These are phyloP conservation scores for Monosporascus ibericus DNA, from an alignment of 2,329 filamentous ascomycete species.

Conservation along the genomic window DNA sequence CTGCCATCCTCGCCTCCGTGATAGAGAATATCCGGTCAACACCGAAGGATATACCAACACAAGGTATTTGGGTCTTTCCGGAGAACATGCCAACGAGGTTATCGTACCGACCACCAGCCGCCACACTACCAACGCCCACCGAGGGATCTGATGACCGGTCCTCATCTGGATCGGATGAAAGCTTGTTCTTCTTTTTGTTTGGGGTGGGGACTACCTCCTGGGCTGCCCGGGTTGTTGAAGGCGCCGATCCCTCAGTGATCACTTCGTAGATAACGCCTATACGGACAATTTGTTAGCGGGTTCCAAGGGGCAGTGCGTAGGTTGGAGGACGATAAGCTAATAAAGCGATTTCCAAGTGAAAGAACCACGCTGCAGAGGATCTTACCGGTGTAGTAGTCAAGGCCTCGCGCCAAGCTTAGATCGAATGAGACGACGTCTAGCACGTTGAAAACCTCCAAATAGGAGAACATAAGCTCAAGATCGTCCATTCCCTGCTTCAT, in stretches of 20 bases:
- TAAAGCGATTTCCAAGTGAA: too few relatives aligned
- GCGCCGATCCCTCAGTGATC: conserved; percentile 63
- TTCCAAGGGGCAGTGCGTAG: too few relatives aligned
- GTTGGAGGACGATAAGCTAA: too few relatives aligned
- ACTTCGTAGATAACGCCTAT: conserved; percentile 65
- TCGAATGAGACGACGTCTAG: conserved; percentile 65
- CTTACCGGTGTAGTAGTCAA: conserved; percentile 62
- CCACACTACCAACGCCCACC: conserved; percentile 67
- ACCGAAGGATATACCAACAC: conserved; percentile 73
- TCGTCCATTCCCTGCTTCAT: conserved; percentile 65
- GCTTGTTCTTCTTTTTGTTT: conserved; percentile 35
- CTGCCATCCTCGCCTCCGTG: conserved; percentile 61
- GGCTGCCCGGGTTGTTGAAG: conserved; percentile 28
- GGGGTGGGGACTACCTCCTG: conserved; percentile 15
- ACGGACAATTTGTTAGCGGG: too few relatives aligned
- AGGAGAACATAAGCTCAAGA: conserved; percentile 62
- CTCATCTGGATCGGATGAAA: conserved; percentile 37
- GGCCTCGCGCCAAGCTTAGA: conserved; percentile 65
- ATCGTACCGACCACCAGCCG: conserved; percentile 71
- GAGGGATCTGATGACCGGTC: conserved; percentile 65
- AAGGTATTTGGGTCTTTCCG: conserved; percentile 64
- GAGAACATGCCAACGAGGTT: conserved; percentile 74
- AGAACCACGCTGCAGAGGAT: too few relatives aligned
- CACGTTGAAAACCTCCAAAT: conserved; percentile 60
- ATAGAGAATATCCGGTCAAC: conserved; percentile 77